phyloP scores from a whole-genome alignment of 305 asterid species.

The Solanum hybrid region DNA sequence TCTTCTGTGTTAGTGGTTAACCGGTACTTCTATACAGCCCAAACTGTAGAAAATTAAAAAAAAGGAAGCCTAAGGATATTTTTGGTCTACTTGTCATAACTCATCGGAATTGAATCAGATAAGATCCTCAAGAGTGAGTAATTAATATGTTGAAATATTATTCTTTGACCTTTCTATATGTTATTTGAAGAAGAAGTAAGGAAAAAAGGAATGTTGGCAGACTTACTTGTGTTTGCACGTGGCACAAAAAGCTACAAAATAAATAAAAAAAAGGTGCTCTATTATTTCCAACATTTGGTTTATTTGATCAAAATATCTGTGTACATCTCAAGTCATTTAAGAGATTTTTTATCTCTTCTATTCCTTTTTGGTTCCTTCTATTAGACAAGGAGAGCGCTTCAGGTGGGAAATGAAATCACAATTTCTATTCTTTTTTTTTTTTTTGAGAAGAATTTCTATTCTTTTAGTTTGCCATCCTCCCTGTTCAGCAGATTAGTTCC shows the following conservation, averaged over 20 bases:
- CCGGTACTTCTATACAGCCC: neutral
- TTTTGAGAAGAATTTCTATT: neutral
- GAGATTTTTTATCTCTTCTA: neutral
- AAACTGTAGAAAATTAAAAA: neutral
- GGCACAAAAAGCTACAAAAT: neutral
- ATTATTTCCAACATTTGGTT: neutral
- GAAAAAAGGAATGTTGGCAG: neutral
- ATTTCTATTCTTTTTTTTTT: neutral
- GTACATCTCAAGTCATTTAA: neutral
- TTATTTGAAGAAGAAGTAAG: neutral
- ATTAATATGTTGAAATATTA: neutral
- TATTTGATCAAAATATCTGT: neutral
- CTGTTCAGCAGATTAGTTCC: neutral
- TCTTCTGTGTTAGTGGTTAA: neutral
- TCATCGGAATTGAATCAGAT: neutral
- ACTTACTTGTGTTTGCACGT: neutral
- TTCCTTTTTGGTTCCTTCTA: neutral
- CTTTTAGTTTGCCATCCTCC: neutral
- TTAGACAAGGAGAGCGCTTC: neutral
- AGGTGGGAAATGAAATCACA: neutral
- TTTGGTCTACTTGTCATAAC: neutral
- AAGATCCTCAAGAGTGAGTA: neutral
- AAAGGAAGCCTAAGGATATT: neutral
- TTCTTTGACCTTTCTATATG: neutral
- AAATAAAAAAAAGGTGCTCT: neutral